Base-by-base conservation (phyloP, 129 eudicot genomes). In the Centrapalus pauciflorus region DNA sequence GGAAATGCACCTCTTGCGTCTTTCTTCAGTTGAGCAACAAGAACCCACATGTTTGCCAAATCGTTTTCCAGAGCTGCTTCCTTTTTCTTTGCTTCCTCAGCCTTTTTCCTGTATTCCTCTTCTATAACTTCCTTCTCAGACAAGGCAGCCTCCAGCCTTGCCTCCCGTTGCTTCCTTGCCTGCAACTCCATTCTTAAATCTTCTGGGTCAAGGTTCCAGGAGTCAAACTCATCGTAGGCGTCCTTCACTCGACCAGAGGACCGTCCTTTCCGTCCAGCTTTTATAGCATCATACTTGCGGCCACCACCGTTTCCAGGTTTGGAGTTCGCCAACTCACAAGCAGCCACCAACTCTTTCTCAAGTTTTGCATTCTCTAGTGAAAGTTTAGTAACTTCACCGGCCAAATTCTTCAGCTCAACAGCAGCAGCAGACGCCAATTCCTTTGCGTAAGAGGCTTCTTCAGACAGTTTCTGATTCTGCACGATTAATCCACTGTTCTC, bases 401-500 rank as follows among this genome's bases (percentile, higher is more conserved):
- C 97, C 71, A 94, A 73, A 66, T 86, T 89, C 74, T 94, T 94
- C 51, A 94, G 81, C 78, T 89, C 99, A 7, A 87, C 86, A 20
- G 99, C 99, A 30, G 99, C 99, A 67, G 99, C 97, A 69, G 99
- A 89, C 14, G 99, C 99, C 24, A 94, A 76, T 77, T 94, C 99
- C 65, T 94, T 94, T 6, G 99, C 99, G 37, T 94, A 94, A 30
- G 97, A 94, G 30, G 99, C 97, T 84, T 94, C 99, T 80, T 94
- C 99, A 7, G 99, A 82, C 11, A 94, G 65, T 70, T 94, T 94
- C 71, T 86, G 99, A 67, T 89, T 94, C 69, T 94, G 99, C 27
- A 94, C 99, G 21, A 69, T 76, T 49, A 94, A 72, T 60, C 97
- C 97, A 69, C 99, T 94, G 54, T 94, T 94, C 46, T 94, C 97